Evolutionary conservation across 1,284 basidiomycete genomes (phyloP).

Genomic region (Pseudozyma sp.): DNA sequence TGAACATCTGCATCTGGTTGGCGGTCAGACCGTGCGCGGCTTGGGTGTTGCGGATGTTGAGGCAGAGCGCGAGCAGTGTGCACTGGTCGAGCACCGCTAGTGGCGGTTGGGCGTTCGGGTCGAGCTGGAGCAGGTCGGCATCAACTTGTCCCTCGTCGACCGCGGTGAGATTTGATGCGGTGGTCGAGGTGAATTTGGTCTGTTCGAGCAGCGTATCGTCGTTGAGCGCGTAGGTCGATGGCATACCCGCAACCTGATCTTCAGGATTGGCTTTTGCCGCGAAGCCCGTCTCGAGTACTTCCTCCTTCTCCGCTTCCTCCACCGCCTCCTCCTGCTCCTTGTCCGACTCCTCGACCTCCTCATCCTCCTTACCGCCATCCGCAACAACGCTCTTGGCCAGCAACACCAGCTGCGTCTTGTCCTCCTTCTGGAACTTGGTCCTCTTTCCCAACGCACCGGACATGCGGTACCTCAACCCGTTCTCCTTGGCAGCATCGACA

Average conservation of each 20-base stretch:
- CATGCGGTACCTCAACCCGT: constrained; percentile 87
- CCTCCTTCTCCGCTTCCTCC: constrained; percentile 27
- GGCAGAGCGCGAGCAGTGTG: constrained; percentile 63
- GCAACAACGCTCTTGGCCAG: constrained; percentile 79
- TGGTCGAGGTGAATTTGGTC: constrained; percentile 80
- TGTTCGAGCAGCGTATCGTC: constrained; percentile 96
- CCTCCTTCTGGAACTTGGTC: constrained; percentile 91
- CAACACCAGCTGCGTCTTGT: constrained; percentile 90
- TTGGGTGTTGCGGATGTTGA: constrained; percentile 66
- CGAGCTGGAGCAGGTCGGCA: constrained; percentile 73
- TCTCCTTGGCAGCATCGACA: constrained; percentile 80
- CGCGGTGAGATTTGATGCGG: constrained; percentile 70
- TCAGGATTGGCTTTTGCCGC: constrained; percentile 48
- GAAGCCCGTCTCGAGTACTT: constrained; percentile 44
- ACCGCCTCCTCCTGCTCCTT: constrained; percentile 41
- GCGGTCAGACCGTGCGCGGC: constrained; percentile 67
- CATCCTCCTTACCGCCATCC: constrained; percentile 49
- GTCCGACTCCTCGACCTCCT: constrained; percentile 34
- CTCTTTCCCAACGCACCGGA: constrained; percentile 92
- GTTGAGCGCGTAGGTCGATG: constrained; percentile 85
- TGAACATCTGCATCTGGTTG: constrained; percentile 65
- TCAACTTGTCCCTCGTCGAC: constrained; percentile 53
- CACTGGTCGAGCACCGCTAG: constrained; percentile 64
- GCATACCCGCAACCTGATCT: constrained; percentile 70
- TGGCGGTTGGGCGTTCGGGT: constrained; percentile 82